Percentiles rank a stretch among this genome's conserved stretches.
Conservation (phyloP, 108 stramenopile species). For the Nitzschia palea region DNA sequence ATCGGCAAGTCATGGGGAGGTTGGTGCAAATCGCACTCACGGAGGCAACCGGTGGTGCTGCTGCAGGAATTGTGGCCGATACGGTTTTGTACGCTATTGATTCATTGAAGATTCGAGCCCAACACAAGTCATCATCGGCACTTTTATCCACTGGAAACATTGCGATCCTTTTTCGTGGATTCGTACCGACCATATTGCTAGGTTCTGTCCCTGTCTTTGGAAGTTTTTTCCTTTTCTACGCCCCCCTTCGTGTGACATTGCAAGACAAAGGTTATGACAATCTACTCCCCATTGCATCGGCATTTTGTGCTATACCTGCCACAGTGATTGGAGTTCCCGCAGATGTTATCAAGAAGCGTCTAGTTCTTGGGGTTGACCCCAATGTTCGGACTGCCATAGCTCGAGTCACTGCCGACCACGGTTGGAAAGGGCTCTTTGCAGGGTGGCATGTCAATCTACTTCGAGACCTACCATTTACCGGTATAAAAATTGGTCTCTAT, state of each 20-base stretch:
- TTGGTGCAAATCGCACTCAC: conserved; percentile 24
- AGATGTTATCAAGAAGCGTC: conserved; percentile 33
- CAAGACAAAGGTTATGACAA: not conserved
- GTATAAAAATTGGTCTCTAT: conserved; percentile 26
- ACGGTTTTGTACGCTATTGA: conserved; percentile 29
- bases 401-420: not conserved
- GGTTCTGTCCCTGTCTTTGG: conserved; percentile 36
- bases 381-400: conserved; percentile 1
- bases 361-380: conserved; percentile 29
- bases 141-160: not conserved
- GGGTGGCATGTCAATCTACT: conserved; percentile 37
- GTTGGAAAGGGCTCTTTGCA: conserved; percentile 24
- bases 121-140: conserved; percentile 4
- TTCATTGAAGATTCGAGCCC: conserved; percentile 21
- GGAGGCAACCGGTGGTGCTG: conserved; percentile 27
- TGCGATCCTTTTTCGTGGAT: conserved; percentile 28
- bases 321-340: conserved; percentile 30
- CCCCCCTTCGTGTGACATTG: conserved; percentile 5
- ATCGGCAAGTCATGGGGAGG: conserved; percentile 7
- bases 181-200: conserved; percentile 23
- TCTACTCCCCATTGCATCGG: conserved; percentile 19
- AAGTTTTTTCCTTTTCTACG: conserved; percentile 31
- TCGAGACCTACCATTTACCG: conserved; percentile 33
- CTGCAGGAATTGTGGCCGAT: conserved; percentile 30
- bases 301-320: conserved; percentile 26